Evolutionary conservation across 306 rosid genomes (phyloP).

Genomic region (Betula pendula): DNA sequence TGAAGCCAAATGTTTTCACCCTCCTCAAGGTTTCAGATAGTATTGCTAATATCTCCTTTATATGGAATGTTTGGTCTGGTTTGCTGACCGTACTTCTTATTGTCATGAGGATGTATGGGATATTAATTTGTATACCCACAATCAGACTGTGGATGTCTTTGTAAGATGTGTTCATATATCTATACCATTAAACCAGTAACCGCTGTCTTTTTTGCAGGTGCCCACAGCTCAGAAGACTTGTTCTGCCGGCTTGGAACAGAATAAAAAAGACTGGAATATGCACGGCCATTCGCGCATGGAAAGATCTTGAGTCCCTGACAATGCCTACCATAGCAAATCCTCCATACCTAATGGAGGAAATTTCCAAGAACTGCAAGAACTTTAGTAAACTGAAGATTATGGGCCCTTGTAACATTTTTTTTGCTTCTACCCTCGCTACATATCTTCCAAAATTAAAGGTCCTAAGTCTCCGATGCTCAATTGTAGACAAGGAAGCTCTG

Average conservation of each 20-base stretch:
- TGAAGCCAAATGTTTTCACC: not conserved
- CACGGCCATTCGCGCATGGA: constrained; percentile 69
- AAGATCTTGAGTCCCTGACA: constrained; percentile 68
- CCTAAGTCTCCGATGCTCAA: constrained; percentile 72
- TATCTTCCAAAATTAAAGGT: constrained; percentile 63
- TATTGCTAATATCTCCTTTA: constrained; percentile 13
- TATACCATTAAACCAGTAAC: not conserved
- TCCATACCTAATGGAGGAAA: constrained; percentile 64
- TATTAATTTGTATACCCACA: not conserved
- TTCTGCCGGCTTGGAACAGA: constrained; percentile 86
- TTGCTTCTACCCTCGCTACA: constrained; percentile 46
- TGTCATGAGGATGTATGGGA: not conserved
- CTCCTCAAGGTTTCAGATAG: constrained; percentile 14
- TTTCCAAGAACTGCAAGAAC: constrained; percentile 55
- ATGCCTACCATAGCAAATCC: constrained; percentile 78
- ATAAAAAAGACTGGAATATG: constrained; percentile 75
- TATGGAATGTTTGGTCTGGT: not conserved
- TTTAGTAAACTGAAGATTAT: constrained; percentile 73
- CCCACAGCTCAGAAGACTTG: constrained; percentile 56
- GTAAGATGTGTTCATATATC: not conserved
- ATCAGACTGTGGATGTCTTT: not conserved
- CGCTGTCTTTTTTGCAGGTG: constrained; percentile 47
- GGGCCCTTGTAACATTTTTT: constrained; percentile 67
- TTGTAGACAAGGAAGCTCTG: constrained; percentile 47
- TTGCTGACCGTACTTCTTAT: not conserved